Percentiles rank a stretch among this genome's conserved stretches.
Conservation (phyloP, 2,329 filamentous ascomycete species). For the Hypoxylon sp. region DNA sequence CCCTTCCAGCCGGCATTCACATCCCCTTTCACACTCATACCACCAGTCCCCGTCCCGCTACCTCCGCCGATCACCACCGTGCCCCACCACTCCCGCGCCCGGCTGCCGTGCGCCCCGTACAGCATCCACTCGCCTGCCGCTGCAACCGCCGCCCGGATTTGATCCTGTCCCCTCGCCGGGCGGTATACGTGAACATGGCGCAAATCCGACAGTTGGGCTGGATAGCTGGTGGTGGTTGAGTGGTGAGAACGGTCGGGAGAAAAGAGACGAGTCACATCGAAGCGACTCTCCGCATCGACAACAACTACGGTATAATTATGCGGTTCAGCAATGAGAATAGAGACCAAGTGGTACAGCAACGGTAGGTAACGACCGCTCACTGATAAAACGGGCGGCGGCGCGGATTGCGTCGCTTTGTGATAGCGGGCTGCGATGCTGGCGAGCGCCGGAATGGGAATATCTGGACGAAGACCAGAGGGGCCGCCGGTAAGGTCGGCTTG, state of each 20-base stretch:
- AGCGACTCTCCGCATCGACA: slow-evolving; percentile 67
- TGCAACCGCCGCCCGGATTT: slow-evolving; percentile 54
- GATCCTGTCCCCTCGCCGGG: slow-evolving; percentile 51
- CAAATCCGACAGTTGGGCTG: slow-evolving; percentile 54
- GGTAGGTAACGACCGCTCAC: slow-evolving; percentile 66
- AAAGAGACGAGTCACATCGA: slow-evolving; percentile 64
- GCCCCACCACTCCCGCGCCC: slow-evolving; percentile 68
- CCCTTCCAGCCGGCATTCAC: slow-evolving; percentile 60
- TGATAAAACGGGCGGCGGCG: slow-evolving; percentile 57
- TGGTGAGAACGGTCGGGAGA: slow-evolving; percentile 33
- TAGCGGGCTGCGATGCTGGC: slow-evolving; percentile 61
- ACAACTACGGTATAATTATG: slow-evolving; percentile 64
- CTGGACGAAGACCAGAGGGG: slow-evolving; percentile 32
- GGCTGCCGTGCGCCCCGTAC: slow-evolving; percentile 61
- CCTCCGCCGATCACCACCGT: slow-evolving; percentile 64
- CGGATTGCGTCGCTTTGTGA: slow-evolving; percentile 61
- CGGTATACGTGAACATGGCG: slow-evolving; percentile 65
- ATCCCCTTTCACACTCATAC: slow-evolving; percentile 39
- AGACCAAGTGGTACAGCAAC: slow-evolving; percentile 68
- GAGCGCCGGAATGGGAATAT: slow-evolving; percentile 59
- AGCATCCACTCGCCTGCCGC: slow-evolving; percentile 63
- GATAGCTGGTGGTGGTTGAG: slow-evolving; percentile 25
- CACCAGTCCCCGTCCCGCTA: slow-evolving; percentile 41
- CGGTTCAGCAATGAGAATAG: slow-evolving; percentile 63
- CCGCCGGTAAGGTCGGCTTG: slow-evolving; percentile 27